A percentile compares a stretch with the other conserved stretches of the same genome.
These are phyloP conservation scores for Ophiostoma sp. DNA, from an alignment of 2,329 filamentous ascomycete genomes.

Conservation along the genomic window DNA sequence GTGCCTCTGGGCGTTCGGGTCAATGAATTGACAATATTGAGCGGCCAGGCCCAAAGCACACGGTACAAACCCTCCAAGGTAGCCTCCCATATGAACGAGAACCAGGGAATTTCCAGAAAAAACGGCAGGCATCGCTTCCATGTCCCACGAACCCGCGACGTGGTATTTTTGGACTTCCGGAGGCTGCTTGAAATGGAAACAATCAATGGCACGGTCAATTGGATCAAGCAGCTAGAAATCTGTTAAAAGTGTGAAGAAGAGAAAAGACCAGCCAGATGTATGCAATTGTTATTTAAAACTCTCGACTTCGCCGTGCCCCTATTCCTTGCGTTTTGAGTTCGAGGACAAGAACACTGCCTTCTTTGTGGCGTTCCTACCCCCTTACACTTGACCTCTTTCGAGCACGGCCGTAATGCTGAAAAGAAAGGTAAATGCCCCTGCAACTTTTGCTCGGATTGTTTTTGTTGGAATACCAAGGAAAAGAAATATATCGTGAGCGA, in stretches of 20 bases:
- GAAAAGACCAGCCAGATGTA: neutral
- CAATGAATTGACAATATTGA: neutral
- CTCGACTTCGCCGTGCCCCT: neutral
- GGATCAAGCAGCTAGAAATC: neutral
- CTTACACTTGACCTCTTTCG: neutral
- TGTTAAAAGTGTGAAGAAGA: neutral
- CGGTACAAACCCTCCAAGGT: neutral
- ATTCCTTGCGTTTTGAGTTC: neutral
- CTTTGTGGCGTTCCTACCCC: neutral
- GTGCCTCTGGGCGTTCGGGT: neutral
- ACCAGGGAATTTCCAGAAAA: slow-evolving; percentile 1
- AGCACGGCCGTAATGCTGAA: neutral
- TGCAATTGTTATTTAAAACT: neutral
- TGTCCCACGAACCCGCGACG: neutral
- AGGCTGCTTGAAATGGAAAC: neutral
- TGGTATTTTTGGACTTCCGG: neutral
- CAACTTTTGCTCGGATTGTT: neutral
- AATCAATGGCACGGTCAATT: neutral
- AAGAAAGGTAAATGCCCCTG: neutral
- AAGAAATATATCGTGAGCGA: neutral
- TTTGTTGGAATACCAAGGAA: neutral
- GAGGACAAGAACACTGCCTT: neutral
- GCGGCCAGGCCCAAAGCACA: slow-evolving; percentile 8
- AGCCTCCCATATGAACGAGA: neutral
- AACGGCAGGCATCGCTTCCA: neutral